Evolutionary conservation across 805 yeast genomes (phyloP), one percentile per base, ranked within the genome.

Genomic region (Cyberlindnera mycetangii): DNA sequence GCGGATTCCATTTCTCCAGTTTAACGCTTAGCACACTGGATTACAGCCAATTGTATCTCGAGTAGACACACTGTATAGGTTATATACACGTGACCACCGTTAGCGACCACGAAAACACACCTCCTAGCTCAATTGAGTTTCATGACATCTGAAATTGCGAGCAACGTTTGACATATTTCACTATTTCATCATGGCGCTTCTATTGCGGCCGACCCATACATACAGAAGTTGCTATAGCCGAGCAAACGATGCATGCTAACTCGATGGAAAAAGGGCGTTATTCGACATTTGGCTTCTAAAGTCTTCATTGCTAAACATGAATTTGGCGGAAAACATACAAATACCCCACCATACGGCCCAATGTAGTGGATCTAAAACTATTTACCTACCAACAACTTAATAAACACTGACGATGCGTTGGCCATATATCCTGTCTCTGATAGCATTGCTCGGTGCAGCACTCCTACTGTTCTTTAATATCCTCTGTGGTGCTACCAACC

Each of bases 401-500:
- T 7, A 7, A 25, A 5, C 28, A 25, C 14, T n/a, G 14, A 49
- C 22, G 37, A 62, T 58, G 65, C 68, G 58, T 50, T 62, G 54
- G 55, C 59, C 54, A 34, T 58, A 49, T 28, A 52, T 48, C 34
- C 42, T 61, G 34, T 67, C 64, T 36, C 59, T 64, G 37, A 55
- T 62, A 47, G 70, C 65, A 48, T 63, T 61, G 57, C 62, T 59
- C 61, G 78, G 76, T 48, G 74, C 85, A 9, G 64, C 71, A 22
- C 59, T 82, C 42, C 65, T 79, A 31, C 67, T 81, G 45, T 72
- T 88, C 51, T 79, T 89, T 57, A 71, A 81, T 44, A 67, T 87
- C 19, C 72, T 89, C 32, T 78, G 83, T 19, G 96, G 96, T 41
- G 71, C 72, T 12, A 70, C 78, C 16, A 64, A 73, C 14, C 58